Evolutionary conservation across 305 asterid species (phyloP), one percentile per base, ranked within the genome.

Genomic region (Solanum aculeatissimum): DNA sequence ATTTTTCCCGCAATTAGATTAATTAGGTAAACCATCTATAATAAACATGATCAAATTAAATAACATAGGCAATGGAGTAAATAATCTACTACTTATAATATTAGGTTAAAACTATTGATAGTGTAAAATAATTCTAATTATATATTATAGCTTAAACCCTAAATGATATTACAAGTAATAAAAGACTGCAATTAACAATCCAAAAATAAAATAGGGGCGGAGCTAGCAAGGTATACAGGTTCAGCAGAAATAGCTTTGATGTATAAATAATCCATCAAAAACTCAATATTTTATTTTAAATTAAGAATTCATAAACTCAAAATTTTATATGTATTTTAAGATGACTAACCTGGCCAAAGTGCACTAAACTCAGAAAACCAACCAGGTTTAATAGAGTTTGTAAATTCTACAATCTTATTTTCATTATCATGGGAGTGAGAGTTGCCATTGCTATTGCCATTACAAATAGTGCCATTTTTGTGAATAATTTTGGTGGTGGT

Each of bases 361-460:
- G 74, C 66, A 10, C 85, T 83, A n/a, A 83, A 83, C 53, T 83
- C 85, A 6, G 85, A 83, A 66, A 83, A 83, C 85, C 85, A 83
- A 23, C 85, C 85, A 11, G 85, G 85, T 45, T 83, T 83, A 13
- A 83, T 83, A 23, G 66, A 63, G 40, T 71, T 71, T 6, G 47
- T 45, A 18, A 10, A 54, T 23, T 75, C 81, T 19, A 42, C 79
- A 70, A 42, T 32, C 11, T 70, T 70, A 40, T 70, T 70, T 10
- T 21, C 84, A 58, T 81, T 81, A 3, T 70, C 51, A 40, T 43
- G 84, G 57, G 23, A 53, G 25, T 58, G 27, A 10, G 72, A 21
- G 23, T 65, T 62, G 63, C 84, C 43, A 32, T 62, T 62, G 0
- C 3, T 58, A 43, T 55, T 45, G 47, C 40, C 71, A 65, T 69